phyloP scores from a whole-genome alignment of 1,284 basidiomycete species.

The Cryptococcus sp. region DNA sequence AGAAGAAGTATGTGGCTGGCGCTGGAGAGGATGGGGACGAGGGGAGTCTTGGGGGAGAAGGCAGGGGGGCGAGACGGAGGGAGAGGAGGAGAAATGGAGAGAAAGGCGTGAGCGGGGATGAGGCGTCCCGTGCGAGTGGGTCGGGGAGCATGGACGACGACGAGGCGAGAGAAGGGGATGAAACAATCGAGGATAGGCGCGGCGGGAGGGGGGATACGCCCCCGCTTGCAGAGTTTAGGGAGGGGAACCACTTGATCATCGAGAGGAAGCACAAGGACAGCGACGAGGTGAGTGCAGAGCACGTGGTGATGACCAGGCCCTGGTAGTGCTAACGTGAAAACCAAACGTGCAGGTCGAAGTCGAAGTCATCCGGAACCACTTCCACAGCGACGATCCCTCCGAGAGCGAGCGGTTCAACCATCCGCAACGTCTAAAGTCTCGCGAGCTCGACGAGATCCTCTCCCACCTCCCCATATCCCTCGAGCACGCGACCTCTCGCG shows the following conservation, averaged over 20 bases:
- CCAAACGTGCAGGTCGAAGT: conserved; percentile 56
- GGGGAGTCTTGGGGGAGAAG: conserved; percentile 33
- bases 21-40: too few species aligned
- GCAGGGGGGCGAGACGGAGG: not conserved
- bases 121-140: not conserved
- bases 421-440: conserved; percentile 30
- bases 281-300: conserved; percentile 58
- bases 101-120: not conserved
- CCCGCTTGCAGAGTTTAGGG: conserved; percentile 59
- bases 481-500: conserved; percentile 30
- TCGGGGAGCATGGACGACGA: conserved; percentile 8
- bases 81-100: conserved; percentile 1
- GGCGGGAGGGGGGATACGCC: conserved; percentile 39
- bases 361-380: conserved; percentile 58
- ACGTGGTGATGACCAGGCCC: not conserved
- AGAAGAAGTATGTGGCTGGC: conserved; percentile 31
- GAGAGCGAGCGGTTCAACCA: conserved; percentile 32
- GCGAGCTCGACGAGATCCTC: conserved; percentile 30
- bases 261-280: conserved; percentile 60
- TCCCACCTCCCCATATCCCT: conserved; percentile 21
- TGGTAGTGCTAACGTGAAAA: not conserved
- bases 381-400: conserved; percentile 20
- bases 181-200: conserved; percentile 17
- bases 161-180: conserved; percentile 20
- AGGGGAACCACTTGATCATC: conserved; percentile 65